Base-by-base conservation (phyloP, 2,329 filamentous ascomycete species). In the Pseudocercospora cruenta region DNA sequence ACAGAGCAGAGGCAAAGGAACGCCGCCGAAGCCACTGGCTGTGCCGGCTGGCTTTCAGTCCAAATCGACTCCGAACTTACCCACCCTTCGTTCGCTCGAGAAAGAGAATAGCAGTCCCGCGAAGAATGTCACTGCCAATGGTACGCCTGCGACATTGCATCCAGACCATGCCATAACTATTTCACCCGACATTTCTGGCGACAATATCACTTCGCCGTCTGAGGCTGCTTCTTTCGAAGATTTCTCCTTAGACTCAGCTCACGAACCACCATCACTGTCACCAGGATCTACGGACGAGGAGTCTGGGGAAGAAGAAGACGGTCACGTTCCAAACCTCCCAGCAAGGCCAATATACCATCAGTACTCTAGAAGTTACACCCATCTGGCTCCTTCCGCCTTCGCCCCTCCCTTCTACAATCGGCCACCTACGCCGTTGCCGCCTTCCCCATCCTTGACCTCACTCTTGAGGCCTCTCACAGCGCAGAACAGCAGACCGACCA, bases 351-450 rank as follows among this genome's bases (percentile, higher is more conserved):
- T 82, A 33, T 80, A 80, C 65, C 80, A 79, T 73, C 74, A 73
- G 54, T 75, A 74, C 67, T 83, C 79, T 3, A 78, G 79, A 53
- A 82, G 81, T 22, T 78, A 83, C 58, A 80, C 78, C n/a, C 79
- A 83, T 43, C 78, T 84, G 1, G 75, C 76, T 1, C 79, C 77
- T 14, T 72, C 72, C 10, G 73, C 77, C 69, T 91, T 90, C 77
- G 87, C 86, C 10, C 95, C 95, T 26, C 95, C 95, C 16, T 98
- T 98, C 83, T 99, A 99, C 83, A 96, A 96, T 70, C 89, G 94
- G 2, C 95, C 95, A n/a, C 95, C 95, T 0, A 97, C 93, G 1
- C 94, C 95, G 2, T 84, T 98, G 0, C 95, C 95, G 0, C 94
- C 94, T 0, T 97, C 93, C 0, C 95, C 95, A 0, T 96, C 92